These are phyloP conservation scores for Penicillium samsonianum DNA, from an alignment of 495 filamentous ascomycete species.

Conservation along the genomic window DNA sequence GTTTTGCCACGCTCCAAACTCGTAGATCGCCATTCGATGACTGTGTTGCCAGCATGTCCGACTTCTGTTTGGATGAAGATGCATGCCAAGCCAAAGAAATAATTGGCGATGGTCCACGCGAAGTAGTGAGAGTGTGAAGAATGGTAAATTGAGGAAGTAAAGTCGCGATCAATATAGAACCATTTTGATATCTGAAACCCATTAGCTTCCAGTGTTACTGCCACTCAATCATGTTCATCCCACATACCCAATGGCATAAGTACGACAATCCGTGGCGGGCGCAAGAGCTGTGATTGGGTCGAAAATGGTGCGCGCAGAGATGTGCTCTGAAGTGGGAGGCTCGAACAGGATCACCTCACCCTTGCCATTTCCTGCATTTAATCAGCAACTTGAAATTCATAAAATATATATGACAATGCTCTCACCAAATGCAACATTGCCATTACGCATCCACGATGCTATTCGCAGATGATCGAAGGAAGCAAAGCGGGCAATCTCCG, in stretches of 20 bases:
- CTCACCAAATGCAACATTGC: slow-evolving; percentile 94
- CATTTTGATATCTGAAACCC: slow-evolving; percentile 78
- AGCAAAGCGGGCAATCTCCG: slow-evolving; percentile 84
- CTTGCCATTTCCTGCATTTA: slow-evolving; percentile 70
- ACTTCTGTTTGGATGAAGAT: slow-evolving; percentile 94
- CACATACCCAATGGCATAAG: slow-evolving; percentile 90
- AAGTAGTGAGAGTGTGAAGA: slow-evolving; percentile 84
- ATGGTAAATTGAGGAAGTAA: slow-evolving; percentile 94
- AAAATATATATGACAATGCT: background rate
- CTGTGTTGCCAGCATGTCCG: slow-evolving; percentile 95
- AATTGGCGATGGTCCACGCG: slow-evolving; percentile 81
- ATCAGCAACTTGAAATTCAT: slow-evolving; percentile 1
- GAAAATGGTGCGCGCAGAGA: slow-evolving; percentile 88
- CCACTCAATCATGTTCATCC: background rate
- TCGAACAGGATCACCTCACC: slow-evolving; percentile 96
- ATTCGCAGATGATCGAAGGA: slow-evolving; percentile 84
- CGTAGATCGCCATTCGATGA: slow-evolving; percentile 88
- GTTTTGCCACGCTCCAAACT: slow-evolving; percentile 96
- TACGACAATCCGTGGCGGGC: slow-evolving; percentile 87
- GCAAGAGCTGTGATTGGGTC: slow-evolving; percentile 92
- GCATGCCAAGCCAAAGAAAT: slow-evolving; percentile 94
- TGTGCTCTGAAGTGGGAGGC: slow-evolving; percentile 88
- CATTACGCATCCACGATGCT: slow-evolving; percentile 96
- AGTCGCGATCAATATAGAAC: slow-evolving; percentile 86
- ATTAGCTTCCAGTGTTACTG: slow-evolving; percentile 2